Conservation (phyloP, 140 eudicot species). For the Oenanthe javanica region DNA sequence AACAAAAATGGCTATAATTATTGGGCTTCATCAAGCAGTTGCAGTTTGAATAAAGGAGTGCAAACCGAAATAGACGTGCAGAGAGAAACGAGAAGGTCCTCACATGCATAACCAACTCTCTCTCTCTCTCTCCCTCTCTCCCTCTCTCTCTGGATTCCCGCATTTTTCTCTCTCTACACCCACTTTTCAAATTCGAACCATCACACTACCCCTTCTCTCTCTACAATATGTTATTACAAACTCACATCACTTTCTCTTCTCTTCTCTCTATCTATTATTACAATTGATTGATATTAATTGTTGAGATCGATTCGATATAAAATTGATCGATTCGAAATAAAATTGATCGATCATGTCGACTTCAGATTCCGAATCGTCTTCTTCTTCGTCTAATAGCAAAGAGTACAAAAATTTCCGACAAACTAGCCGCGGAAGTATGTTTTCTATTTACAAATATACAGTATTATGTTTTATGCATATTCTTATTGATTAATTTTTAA, state of each 20-base stretch:
- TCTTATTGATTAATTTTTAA: background rate
- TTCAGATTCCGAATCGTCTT: conserved; percentile 59
- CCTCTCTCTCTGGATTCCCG: conserved; percentile 29
- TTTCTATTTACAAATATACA: background rate
- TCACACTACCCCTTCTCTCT: background rate
- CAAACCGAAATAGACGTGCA: no score
- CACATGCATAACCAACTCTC: no score
- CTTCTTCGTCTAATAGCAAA: conserved; percentile 36
- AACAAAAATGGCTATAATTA: no score
- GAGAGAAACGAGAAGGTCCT: no score
- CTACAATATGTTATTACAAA: background rate
- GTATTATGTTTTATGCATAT: background rate
- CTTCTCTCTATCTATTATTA: conserved; percentile 9
- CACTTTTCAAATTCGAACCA: background rate
- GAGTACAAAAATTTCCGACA: conserved; percentile 78
- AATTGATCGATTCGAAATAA: conserved; percentile 3
- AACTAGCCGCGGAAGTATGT: conserved; percentile 71
- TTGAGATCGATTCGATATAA: background rate
- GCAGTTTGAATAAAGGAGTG: no score
- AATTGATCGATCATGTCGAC: conserved; percentile 32
- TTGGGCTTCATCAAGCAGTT: no score
- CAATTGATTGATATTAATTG: background rate
- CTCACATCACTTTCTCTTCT: conserved; percentile 9
- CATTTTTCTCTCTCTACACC: conserved; percentile 5
- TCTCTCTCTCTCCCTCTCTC: no score